A percentile compares a stretch with the other conserved stretches of the same genome.
phyloP scores from a whole-genome alignment of 139 green algal genomes.

The Tetraselmis striata region DNA sequence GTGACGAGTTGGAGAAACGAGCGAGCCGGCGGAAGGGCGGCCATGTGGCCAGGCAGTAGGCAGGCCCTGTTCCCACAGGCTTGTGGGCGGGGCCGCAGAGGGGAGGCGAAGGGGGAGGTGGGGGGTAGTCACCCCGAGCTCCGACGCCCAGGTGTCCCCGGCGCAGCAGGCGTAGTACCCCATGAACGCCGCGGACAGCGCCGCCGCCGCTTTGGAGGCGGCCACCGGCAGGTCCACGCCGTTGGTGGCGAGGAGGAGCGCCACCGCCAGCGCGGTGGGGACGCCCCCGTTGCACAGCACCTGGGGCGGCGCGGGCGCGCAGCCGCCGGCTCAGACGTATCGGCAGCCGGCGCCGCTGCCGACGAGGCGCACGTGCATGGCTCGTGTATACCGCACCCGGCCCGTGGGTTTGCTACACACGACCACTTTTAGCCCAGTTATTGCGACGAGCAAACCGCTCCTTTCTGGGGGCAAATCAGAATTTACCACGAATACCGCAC shows the following conservation, averaged over 20 bases:
- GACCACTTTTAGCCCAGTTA: no score
- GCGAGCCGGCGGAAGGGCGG: no score
- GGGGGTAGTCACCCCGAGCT: constrained; percentile 82
- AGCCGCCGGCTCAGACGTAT: neutral
- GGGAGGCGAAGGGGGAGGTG: no score
- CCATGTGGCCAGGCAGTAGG: no score
- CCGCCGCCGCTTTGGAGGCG: neutral
- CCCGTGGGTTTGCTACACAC: no score
- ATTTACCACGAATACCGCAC: no score
- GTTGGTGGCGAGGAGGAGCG: neutral
- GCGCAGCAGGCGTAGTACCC: constrained; percentile 87
- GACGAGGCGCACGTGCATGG: neutral
- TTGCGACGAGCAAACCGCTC: no score
- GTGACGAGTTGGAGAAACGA: no score
- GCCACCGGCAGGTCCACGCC: neutral
- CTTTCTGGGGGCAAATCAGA: no score
- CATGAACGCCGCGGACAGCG: constrained; percentile 41
- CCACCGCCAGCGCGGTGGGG: constrained; percentile 22
- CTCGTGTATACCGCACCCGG: neutral
- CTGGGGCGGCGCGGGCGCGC: constrained; percentile 18
- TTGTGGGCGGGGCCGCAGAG: no score
- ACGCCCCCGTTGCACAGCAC: constrained; percentile 47
- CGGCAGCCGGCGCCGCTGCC: neutral
- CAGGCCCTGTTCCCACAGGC: no score
- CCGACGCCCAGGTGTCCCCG: constrained; percentile 86